Evolutionary conservation across 75 land plant species (phyloP), one percentile per base, ranked within the genome.

Genomic region (Sequoia sempervirens): DNA sequence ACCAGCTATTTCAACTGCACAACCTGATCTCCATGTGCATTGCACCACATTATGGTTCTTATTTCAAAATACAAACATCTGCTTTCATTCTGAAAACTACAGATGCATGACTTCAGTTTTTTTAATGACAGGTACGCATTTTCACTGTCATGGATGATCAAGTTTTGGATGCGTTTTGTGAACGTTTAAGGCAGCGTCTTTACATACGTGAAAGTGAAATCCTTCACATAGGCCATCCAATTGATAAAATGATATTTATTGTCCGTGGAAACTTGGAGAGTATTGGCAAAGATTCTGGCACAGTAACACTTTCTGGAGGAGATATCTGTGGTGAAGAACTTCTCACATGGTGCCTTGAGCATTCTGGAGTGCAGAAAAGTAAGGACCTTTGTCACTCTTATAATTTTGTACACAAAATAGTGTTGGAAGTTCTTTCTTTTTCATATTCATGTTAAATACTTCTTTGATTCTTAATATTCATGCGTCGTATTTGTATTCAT

Each of bases 281-380:
- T 84, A 84, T 78, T 80, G 91, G 91, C 32, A 90, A 85, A 85
- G 89, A 93, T 86, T 82, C 40, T 64, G 92, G 92, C 43, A 86
- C 64, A 28, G 34, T 47, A 14, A 74, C 80, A 68, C 86, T 94
- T 58, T 81, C 88, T 37, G 92, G 90, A 85, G 93, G 94, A 53
- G 92, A 91, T 86, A 91, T 90, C 52, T 97, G 98, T 86, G 99
- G 99, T 28, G 98, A 97, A 87, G 99, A 97, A 85, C 95, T 97
- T 58, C 91, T 97, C 23, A 89, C 88, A 14, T 95, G 95, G 99
- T 92, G 87, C 84, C 91, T 96, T 32, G 97, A 95, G 82, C 88
- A 89, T 43, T 76, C 88, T 54, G 81, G 91, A 26, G 81, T 89
- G 58, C 74, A 89, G 52, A 90, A 40, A 90, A 88, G 94, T 92